phyloP scores from a whole-genome alignment of 495 filamentous ascomycete genomes.

The Tuber calosporum region DNA sequence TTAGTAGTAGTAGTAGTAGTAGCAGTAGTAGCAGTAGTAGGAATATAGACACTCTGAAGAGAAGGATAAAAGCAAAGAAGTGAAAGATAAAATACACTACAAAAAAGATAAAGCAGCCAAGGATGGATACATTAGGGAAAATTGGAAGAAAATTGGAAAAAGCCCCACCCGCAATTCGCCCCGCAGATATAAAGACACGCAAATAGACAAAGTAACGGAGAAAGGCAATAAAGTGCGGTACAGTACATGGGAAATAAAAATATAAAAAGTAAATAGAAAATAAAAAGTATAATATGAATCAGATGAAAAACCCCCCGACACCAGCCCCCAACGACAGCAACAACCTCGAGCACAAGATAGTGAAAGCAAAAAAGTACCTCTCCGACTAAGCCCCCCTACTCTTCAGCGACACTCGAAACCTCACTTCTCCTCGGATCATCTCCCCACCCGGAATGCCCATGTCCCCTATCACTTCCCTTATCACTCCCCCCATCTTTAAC shows the following conservation, averaged over 20 bases:
- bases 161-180: not conserved
- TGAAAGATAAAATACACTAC: constrained; percentile 1
- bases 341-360: constrained; percentile 6
- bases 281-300: not conserved
- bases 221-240: not conserved
- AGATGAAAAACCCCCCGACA: not conserved
- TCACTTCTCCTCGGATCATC: constrained; percentile 11
- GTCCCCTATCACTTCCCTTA: constrained; percentile 48
- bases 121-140: not conserved
- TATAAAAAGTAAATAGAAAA: too few relatives aligned
- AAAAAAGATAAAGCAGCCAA: constrained; percentile 12
- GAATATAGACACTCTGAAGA: not conserved
- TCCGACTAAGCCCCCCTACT: constrained; percentile 16
- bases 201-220: constrained; percentile 8
- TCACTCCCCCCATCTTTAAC: constrained; percentile 48
- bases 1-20: not conserved
- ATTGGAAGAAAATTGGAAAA: not conserved
- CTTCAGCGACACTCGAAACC: constrained; percentile 38
- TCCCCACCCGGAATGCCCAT: constrained; percentile 6
- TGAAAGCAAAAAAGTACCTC: constrained; percentile 28
- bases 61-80: not conserved
- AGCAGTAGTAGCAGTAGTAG: too few relatives aligned
- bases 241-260: not conserved
- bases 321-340: constrained; percentile 19
- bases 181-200: not conserved